Base-by-base conservation (phyloP, 148 eudicot species). In the Fagopyrum tataricum region DNA sequence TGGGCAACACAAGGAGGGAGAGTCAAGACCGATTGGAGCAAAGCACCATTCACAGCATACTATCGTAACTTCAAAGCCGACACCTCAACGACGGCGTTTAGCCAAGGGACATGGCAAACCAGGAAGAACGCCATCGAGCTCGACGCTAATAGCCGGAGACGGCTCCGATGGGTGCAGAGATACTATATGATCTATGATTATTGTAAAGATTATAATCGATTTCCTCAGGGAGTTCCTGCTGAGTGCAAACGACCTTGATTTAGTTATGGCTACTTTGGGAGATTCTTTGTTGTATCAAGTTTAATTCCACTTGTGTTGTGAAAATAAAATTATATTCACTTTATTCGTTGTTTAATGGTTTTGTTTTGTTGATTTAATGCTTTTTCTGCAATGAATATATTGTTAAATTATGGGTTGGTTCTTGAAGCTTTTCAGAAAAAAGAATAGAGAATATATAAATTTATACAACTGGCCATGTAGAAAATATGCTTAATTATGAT, bases 1-100 rank as follows among this genome's bases (percentile, higher is more conserved):
- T 87, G 91, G 90, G 91, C 91, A 17, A 87, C 91, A 1, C 84
- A 84, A 81, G 91, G 91, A 0, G 91, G 91, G 1, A 67, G 80
- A 7, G 79, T 87, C 8, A 87, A 87, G 78, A 85, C 90, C 4
- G 88, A 87, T 13, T 87, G 91, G 91, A n/a, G 84, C 23, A 83
- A 81, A 56, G 83, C 88, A 1, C 91, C 91, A 3, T 87, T 87
- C 77, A 83, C 72, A 0, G 91, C 91, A 0, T 85, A 75, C 67
- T 85, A 85, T 71, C 67, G 88, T 5, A 81, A 81, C 77, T 83
- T 78, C 52, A 81, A 81, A 46, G 82, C 78, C 10, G 82, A 87
- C 44, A 82, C 86, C 15, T 83, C 72, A 20, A 70, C 51, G 26
- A 79, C 76, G 67, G 59, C 17, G 21, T 53, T 49, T 39, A 48